phyloP scores from a whole-genome alignment of 257 asterid species.

The Cordia subcordata region DNA sequence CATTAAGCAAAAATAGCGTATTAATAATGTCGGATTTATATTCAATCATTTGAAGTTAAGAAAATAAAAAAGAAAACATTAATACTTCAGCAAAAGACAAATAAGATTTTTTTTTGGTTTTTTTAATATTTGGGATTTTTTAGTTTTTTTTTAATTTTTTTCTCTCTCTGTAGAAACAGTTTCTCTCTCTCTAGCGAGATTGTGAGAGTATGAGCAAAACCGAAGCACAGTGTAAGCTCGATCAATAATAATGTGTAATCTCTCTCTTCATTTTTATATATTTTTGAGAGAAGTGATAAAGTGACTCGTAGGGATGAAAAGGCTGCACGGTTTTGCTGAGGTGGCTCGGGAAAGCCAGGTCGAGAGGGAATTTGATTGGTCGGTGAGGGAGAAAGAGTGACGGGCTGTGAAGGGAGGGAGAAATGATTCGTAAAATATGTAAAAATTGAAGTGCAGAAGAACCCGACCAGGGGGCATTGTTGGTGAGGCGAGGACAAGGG shows the following conservation, averaged over 20 bases:
- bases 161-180: slow-evolving; percentile 13
- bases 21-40: slow-evolving; percentile 67
- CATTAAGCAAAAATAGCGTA: slow-evolving; percentile 5
- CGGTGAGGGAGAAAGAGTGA: not conserved
- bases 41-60: slow-evolving; percentile 41
- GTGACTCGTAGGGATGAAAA: slow-evolving; percentile 4
- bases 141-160: not conserved
- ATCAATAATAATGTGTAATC: slow-evolving; percentile 13
- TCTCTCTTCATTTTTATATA: slow-evolving; percentile 15
- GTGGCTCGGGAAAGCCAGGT: too few species aligned
- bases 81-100: not conserved
- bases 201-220: slow-evolving; percentile 1
- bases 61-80: slow-evolving; percentile 13
- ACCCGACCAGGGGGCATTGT: slow-evolving; percentile 3
- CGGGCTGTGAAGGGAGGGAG: slow-evolving; percentile 4
- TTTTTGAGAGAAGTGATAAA: slow-evolving; percentile 8
- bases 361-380: not conserved
- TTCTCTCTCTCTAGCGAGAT: slow-evolving; percentile 23
- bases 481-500: slow-evolving; percentile 12
- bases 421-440: slow-evolving; percentile 12
- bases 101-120: not conserved
- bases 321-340: not conserved
- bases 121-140: not conserved
- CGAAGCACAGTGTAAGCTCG: slow-evolving; percentile 16
- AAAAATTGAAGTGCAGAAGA: not conserved